These are phyloP conservation scores for Rhizoctonia solani DNA, from an alignment of 1,284 basidiomycete species.

Conservation along the genomic window DNA sequence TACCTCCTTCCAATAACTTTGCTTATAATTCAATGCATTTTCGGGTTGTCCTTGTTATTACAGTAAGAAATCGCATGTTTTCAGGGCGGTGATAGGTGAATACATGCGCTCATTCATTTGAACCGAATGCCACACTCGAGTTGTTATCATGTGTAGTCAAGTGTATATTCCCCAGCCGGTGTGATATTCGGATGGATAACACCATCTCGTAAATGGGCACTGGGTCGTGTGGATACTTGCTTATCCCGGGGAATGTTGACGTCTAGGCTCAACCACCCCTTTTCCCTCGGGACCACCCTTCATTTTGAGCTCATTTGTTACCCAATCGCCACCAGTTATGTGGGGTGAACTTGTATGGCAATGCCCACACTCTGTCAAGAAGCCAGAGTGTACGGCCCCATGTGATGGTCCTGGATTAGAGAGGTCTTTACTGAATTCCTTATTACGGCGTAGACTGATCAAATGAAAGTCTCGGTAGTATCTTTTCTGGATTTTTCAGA, in stretches of 20 bases:
- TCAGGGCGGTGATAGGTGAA: constrained; percentile 1
- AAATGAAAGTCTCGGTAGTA: constrained; percentile 17
- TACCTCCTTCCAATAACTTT: constrained; percentile 32
- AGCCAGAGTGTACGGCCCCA: constrained; percentile 10
- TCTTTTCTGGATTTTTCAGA: constrained; percentile 34
- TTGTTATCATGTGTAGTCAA: not conserved
- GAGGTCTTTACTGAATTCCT: constrained; percentile 13
- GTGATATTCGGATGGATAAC: constrained; percentile 13
- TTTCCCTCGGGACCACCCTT: constrained; percentile 19
- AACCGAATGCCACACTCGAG: not conserved
- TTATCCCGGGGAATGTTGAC: constrained; percentile 21
- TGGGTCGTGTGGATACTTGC: constrained; percentile 1
- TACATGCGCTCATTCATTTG: not conserved
- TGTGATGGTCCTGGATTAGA: constrained; percentile 33
- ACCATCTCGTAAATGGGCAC: not conserved
- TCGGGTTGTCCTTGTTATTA: constrained; percentile 22
- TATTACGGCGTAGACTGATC: constrained; percentile 30
- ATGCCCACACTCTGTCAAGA: constrained; percentile 34
- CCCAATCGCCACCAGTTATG: constrained; percentile 10
- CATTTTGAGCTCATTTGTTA: constrained; percentile 32
- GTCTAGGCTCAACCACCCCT: constrained; percentile 10
- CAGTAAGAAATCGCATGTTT: constrained; percentile 15
- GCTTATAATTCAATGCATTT: constrained; percentile 31
- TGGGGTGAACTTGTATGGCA: constrained; percentile 10
- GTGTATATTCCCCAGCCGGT: not conserved